Conservation (phyloP, 2,329 filamentous ascomycete species). For the Fusarium metavorans region DNA sequence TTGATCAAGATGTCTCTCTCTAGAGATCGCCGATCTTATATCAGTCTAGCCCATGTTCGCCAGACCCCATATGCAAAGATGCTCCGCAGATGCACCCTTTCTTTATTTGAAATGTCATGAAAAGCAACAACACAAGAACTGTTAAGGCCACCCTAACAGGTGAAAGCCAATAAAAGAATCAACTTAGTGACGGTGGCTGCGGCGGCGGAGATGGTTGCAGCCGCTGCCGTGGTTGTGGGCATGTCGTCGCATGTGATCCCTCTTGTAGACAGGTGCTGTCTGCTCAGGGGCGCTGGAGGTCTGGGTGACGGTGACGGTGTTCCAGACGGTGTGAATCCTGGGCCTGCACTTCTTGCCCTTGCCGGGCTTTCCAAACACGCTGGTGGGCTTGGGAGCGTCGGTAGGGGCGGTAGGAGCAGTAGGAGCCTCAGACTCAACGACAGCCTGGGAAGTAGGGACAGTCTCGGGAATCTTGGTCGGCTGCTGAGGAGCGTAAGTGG, state of each 20-base stretch:
- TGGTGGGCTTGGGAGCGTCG: constrained; percentile 29
- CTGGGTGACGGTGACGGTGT: constrained; percentile 60
- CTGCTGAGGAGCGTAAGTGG: constrained; percentile 13
- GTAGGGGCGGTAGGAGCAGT: background rate
- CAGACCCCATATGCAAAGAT: constrained; percentile 22
- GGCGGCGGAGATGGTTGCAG: constrained; percentile 38
- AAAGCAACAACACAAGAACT: constrained; percentile 3
- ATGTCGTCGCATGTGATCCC: constrained; percentile 49
- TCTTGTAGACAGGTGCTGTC: constrained; percentile 39
- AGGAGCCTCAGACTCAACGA: constrained; percentile 31
- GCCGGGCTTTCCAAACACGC: constrained; percentile 27
- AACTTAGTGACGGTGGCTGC: constrained; percentile 46
- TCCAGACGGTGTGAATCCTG: constrained; percentile 55
- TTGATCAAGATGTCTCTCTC: constrained; percentile 24
- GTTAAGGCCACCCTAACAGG: constrained; percentile 9
- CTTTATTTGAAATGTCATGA: constrained; percentile 18
- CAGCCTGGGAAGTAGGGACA: constrained; percentile 20
- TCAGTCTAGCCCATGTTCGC: constrained; percentile 21
- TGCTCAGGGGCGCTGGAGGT: constrained; percentile 38
- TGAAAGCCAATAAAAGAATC: constrained; percentile 1
- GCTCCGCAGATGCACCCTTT: constrained; percentile 17
- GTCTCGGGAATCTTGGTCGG: constrained; percentile 10
- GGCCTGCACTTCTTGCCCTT: constrained; percentile 43
- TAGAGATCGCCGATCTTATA: constrained; percentile 29
- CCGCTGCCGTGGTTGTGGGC: constrained; percentile 50